Conservation (phyloP, 331 rosid genomes). For the Cucumis variabilis region DNA sequence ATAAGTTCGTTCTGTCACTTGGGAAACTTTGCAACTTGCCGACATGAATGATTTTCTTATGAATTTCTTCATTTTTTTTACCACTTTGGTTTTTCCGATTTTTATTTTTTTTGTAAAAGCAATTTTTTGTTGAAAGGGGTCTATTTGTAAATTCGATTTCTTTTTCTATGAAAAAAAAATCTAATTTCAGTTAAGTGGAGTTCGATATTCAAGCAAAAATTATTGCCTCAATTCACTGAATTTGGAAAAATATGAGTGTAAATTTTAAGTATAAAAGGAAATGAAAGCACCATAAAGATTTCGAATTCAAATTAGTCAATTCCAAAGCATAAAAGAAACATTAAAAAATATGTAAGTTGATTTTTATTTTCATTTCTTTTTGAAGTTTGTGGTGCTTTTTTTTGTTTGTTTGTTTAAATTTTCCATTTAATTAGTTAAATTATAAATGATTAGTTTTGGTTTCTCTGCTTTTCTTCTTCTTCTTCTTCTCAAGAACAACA, state of each 20-base stretch:
- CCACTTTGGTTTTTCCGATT: conserved; percentile 15
- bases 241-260: conserved; percentile 20
- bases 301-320: not conserved
- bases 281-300: not conserved
- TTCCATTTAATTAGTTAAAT: no score
- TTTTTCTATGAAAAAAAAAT: not conserved
- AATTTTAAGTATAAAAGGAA: conserved; percentile 10
- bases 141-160: conserved; percentile 38
- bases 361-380: not conserved
- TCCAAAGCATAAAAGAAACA: not conserved
- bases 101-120: not conserved
- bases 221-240: conserved; percentile 49
- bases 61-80: not conserved
- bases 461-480: no score
- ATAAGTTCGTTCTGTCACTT: conserved; percentile 40
- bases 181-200: conserved; percentile 50
- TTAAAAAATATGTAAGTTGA: not conserved
- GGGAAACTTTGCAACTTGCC: conserved; percentile 10
- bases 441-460: no score
- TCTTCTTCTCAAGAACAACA: not conserved
- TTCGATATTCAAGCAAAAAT: conserved; percentile 60
- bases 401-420: not conserved
- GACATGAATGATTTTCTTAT: not conserved
- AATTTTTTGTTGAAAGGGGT: conserved; percentile 26
- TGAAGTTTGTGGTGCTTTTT: not conserved